Evolutionary conservation across 1,284 basidiomycete species (phyloP).

Genomic region (Moesziomyces globuligerus): DNA sequence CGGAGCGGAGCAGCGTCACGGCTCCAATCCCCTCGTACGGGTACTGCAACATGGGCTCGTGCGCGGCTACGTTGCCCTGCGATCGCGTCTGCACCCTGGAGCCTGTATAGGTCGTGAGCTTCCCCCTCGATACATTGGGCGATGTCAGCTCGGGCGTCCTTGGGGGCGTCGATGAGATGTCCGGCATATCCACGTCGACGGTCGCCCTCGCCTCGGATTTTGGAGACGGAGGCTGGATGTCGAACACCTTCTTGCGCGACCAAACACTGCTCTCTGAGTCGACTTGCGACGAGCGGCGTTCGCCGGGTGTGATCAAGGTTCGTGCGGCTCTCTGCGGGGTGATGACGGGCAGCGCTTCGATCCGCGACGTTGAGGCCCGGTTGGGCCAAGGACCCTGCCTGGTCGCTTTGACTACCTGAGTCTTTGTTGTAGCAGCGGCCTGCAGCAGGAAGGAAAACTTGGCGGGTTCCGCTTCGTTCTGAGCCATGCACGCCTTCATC

Average conservation of each 20-base stretch:
- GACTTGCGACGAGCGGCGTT: not conserved
- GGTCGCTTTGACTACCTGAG: no score
- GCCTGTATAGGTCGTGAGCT: not conserved
- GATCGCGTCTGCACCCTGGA: slow-evolving; percentile 7
- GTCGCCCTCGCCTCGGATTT: slow-evolving; percentile 1
- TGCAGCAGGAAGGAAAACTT: not conserved
- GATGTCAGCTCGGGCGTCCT: slow-evolving; percentile 3
- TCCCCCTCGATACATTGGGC: slow-evolving; percentile 8
- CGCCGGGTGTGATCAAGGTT: slow-evolving; percentile 22
- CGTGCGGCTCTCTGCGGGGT: not conserved
- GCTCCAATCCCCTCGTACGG: slow-evolving; percentile 50
- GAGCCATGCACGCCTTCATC: not conserved
- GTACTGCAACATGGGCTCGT: slow-evolving; percentile 43
- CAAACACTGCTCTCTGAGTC: not conserved
- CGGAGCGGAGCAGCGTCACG: slow-evolving; percentile 47
- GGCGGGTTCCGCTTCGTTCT: not conserved
- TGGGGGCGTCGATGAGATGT: not conserved
- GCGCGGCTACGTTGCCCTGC: not conserved
- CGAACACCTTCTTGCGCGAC: slow-evolving; percentile 19
- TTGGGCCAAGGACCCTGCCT: no score
- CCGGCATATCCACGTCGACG: slow-evolving; percentile 10
- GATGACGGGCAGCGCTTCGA: no score
- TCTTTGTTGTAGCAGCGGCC: no score
- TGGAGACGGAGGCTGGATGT: slow-evolving; percentile 30
- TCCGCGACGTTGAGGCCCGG: no score